Base-by-base conservation (phyloP, 305 asterid species). In the Striga hermonthica region DNA sequence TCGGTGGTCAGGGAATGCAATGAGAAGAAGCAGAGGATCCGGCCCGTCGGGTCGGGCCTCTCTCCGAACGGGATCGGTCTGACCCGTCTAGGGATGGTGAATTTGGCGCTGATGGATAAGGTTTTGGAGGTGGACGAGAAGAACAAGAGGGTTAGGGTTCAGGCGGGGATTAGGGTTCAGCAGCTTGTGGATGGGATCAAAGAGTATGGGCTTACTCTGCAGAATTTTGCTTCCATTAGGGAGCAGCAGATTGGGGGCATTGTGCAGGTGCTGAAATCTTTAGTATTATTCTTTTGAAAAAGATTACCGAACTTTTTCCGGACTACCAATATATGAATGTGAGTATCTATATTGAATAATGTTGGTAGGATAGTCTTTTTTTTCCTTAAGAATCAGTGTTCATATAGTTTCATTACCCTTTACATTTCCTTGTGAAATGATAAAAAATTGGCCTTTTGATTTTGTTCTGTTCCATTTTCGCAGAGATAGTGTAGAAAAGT, bases 241-340 rank as follows among this genome's bases (percentile, higher is more conserved):
- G 99, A 93, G 74, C 99, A 93, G 72, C 99, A 90, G 81, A 80
- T 93, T 77, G 99, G 96, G 68, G 99, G 99, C 75, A 90, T 90
- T 81, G 69, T 93, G 47, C 99, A 93, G 95, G 97, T 89, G 47
- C 48, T 48, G 9, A 37, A 64, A 36, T 48, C 41, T 41, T 0
- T 28, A 13, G 22, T n/a, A 10, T 68, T 61, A 57, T 7, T n/a
- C 6, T 4, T 35, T 47, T 12, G 60, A 45, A 9, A 22, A 22
- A 22, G 31, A 4, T 45, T 45, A 10, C 13, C 10, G 13, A 45
- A 45, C 14, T 9, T 50, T 50, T 50, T 45, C 0, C 10, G 1
- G 10, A 11, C 5, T n/a, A 45, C 14, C 50, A 45, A 41, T 22
- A 22, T 22, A 22, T 22, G 16, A 11, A 47, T 47, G 53, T 12